A percentile compares a stretch with the other conserved stretches of the same genome.
Evolutionary conservation across 306 rosid genomes (phyloP).

Genomic region (Albizia julibrissin): DNA sequence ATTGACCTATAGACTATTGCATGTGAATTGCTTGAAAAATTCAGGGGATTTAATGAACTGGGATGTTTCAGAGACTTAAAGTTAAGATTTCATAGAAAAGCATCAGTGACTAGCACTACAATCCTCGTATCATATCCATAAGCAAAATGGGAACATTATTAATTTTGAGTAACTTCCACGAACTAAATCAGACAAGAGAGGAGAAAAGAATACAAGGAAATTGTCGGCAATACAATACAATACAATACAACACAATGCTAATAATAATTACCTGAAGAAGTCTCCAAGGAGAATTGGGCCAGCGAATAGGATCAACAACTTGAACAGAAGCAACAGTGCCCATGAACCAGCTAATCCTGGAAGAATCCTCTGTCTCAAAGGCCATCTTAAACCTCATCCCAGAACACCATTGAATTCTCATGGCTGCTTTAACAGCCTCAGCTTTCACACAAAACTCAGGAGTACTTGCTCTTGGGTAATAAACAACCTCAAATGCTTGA

Average conservation of each 20-base stretch:
- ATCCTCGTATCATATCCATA: conserved; percentile 7
- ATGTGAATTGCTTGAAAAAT: not conserved
- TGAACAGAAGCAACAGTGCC: conserved; percentile 83
- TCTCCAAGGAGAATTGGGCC: conserved; percentile 96
- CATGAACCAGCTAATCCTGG: conserved; percentile 97
- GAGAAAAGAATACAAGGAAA: not conserved
- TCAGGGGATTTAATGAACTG: conserved; percentile 5
- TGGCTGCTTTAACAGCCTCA: conserved; percentile 61
- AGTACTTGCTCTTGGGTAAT: conserved; percentile 81
- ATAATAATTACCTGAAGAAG: conserved; percentile 73
- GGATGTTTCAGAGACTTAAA: not conserved
- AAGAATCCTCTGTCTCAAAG: conserved; percentile 94
- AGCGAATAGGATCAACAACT: conserved; percentile 77
- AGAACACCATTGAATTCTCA: conserved; percentile 83
- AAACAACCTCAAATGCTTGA: conserved; percentile 73
- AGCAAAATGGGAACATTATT: not conserved
- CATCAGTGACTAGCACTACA: not conserved
- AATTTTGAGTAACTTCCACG: not conserved
- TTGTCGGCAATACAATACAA: not conserved
- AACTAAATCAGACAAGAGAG: not conserved
- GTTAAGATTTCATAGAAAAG: not conserved
- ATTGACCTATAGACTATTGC: not conserved
- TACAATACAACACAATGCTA: not conserved
- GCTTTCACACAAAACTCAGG: conserved; percentile 92
- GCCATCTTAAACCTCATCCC: conserved; percentile 99